Evolutionary conservation across 2,329 filamentous ascomycete genomes (phyloP).

Genomic region (Cladosporium sp.): DNA sequence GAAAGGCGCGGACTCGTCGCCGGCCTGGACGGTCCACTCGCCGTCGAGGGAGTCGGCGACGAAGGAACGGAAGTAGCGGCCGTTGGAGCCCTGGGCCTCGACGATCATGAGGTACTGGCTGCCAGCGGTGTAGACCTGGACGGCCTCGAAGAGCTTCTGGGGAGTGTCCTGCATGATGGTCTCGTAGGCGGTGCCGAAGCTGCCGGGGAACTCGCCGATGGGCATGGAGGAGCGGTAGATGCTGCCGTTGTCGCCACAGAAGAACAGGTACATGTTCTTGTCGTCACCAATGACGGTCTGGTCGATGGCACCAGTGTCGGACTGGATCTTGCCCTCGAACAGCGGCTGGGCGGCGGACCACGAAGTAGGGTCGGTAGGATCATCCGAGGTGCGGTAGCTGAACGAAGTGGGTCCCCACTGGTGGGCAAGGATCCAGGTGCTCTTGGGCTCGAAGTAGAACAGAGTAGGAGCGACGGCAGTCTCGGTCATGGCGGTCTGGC

Average conservation of each 20-base stretch:
- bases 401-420: slow-evolving; percentile 65
- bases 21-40: slow-evolving; percentile 60
- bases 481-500: slow-evolving; percentile 55
- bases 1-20: slow-evolving; percentile 60
- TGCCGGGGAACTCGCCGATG: slow-evolving; percentile 62
- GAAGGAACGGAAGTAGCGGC: slow-evolving; percentile 69
- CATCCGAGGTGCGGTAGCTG: slow-evolving; percentile 60
- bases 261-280: slow-evolving; percentile 67
- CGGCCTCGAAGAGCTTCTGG: slow-evolving; percentile 66
- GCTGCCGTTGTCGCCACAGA: slow-evolving; percentile 66
- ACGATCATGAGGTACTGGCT: slow-evolving; percentile 68
- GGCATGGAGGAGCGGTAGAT: slow-evolving; percentile 68
- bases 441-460: slow-evolving; percentile 65
- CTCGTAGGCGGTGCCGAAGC: slow-evolving; percentile 56
- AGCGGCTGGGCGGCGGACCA: slow-evolving; percentile 60
- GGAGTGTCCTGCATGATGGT: slow-evolving; percentile 56
- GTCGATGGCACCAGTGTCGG: slow-evolving; percentile 61
- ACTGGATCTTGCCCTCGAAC: slow-evolving; percentile 58
- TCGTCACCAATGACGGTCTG: slow-evolving; percentile 65
- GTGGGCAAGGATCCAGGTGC: slow-evolving; percentile 65
- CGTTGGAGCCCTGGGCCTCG: slow-evolving; percentile 59
- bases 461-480: slow-evolving; percentile 61
- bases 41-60: slow-evolving; percentile 60
- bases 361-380: slow-evolving; percentile 59
- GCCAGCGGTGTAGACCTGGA: slow-evolving; percentile 66